Base-by-base conservation (phyloP, 176 grass and related monocot species). In the Microstegium vimineum region DNA sequence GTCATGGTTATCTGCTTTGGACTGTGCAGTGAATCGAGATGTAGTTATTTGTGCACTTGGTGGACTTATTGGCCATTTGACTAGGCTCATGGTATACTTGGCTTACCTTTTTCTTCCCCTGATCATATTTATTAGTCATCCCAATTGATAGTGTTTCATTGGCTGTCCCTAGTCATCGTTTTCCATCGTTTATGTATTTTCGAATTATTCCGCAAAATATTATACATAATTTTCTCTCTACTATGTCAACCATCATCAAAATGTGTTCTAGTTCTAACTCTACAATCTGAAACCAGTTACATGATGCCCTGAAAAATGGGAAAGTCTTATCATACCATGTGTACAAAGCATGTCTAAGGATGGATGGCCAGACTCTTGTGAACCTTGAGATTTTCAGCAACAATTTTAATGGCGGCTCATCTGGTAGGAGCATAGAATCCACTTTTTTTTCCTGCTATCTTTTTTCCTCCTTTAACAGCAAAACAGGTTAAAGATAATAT, bases 371-470 rank as follows among this genome's bases (percentile, higher is more conserved):
- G 68, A 94, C 95, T 59, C 95, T 98, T 51, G 84, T 94, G 64
- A 98, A 98, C 90, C 95, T 98, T 75, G 95, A 98, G 83, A 91
- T 98, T 81, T 98, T 98, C 85, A 84, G 72, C 72, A 98, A 98
- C 69, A 98, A 72, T 80, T 82, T 82, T 81, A 92, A 98, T 79
- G 92, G 92, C 30, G 86, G 95, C 35, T 80, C 86, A 81, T 87
- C 95, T 88, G 95, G 92, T 93, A 87, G 27, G 66, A 56, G 34
- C 63, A 25, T 10, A 32, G 66, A 20, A 74, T 84, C 67, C 52
- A 62, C 70, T 54, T 61, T 59, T 8, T 74, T 33, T 18, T 10
- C 3, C 13, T 65, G 20, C 36, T 64, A 82, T 73, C 51, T 6
- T 6, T 69, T 68, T 73, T 28, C 22, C 76, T 45, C 27, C n/a